A percentile compares a stretch with the other conserved stretches of the same genome.
phyloP scores from a whole-genome alignment of 2,329 filamentous ascomycete genomes.

The Aspergillus hortae region DNA sequence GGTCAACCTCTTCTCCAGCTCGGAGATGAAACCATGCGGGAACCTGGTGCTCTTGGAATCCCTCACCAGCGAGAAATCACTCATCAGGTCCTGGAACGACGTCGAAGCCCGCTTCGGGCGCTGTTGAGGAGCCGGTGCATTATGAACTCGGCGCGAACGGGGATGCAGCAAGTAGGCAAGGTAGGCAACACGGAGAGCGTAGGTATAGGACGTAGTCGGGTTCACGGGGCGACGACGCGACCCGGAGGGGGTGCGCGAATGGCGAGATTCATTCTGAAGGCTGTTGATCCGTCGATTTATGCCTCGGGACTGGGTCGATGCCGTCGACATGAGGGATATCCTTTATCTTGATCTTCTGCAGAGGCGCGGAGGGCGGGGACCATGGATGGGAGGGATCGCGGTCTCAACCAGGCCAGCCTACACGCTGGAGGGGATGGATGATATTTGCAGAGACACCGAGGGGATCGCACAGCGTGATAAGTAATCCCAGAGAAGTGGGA shows the following conservation, averaged over 20 bases:
- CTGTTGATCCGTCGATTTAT: slow-evolving; percentile 46
- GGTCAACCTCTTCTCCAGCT: slow-evolving; percentile 73
- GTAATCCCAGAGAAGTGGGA: neutral
- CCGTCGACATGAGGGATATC: slow-evolving; percentile 43
- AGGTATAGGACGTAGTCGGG: slow-evolving; percentile 81
- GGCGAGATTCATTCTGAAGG: slow-evolving; percentile 41
- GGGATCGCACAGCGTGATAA: neutral
- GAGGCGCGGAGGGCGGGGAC: slow-evolving; percentile 28
- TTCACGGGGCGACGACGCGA: slow-evolving; percentile 42
- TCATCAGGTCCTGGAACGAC: slow-evolving; percentile 76
- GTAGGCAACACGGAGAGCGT: slow-evolving; percentile 84
- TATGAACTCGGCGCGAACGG: slow-evolving; percentile 83
- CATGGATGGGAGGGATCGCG: slow-evolving; percentile 27
- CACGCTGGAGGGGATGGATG: slow-evolving; percentile 8
- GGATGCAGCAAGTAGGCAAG: slow-evolving; percentile 91
- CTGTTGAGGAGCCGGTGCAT: slow-evolving; percentile 64
- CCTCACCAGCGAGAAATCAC: slow-evolving; percentile 71
- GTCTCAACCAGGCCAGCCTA: slow-evolving; percentile 13
- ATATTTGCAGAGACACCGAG: neutral
- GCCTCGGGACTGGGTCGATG: slow-evolving; percentile 44
- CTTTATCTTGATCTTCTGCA: slow-evolving; percentile 21
- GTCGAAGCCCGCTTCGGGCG: slow-evolving; percentile 67
- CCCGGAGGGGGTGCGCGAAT: slow-evolving; percentile 42
- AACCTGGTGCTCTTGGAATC: slow-evolving; percentile 68
- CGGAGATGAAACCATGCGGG: slow-evolving; percentile 67